These are phyloP conservation scores for Vaccinium vitisidaea DNA, from an alignment of 148 eudicot genomes.

Conservation along the genomic window DNA sequence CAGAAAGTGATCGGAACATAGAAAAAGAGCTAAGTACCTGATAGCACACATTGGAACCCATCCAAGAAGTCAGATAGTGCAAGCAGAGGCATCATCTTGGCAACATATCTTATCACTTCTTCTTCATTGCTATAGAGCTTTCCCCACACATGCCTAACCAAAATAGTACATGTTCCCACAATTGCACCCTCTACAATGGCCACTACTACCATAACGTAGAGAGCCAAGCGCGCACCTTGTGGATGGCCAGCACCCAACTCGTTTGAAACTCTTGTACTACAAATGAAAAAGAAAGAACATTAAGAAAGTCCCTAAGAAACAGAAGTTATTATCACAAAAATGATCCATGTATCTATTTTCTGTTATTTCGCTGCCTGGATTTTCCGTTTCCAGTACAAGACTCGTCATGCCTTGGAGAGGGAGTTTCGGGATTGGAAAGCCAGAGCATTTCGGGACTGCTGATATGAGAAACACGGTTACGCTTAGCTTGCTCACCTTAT, in stretches of 20 bases:
- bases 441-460: background rate
- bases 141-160: conserved; percentile 59
- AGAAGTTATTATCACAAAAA: background rate
- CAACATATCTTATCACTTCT: conserved; percentile 55
- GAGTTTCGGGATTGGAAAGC: background rate
- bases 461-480: background rate
- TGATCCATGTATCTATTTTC: background rate
- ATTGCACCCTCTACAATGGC: conserved; percentile 46
- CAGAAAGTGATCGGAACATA: too few relatives aligned
- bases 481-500: conserved; percentile 42
- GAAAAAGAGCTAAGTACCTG: conserved; percentile 34
- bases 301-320: background rate
- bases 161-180: conserved; percentile 39
- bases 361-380: background rate
- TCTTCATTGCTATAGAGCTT: conserved; percentile 57
- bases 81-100: conserved; percentile 55
- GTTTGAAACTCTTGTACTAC: conserved; percentile 70
- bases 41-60: conserved; percentile 70
- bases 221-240: conserved; percentile 49
- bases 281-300: background rate
- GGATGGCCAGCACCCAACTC: conserved; percentile 67
- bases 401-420: background rate
- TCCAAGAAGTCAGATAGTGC: conserved; percentile 66
- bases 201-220: conserved; percentile 44
- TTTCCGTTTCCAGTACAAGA: background rate